Percentiles rank a stretch among this genome's conserved stretches.
Conservation (phyloP, 805 yeast genomes). For the Candida railenensis region DNA sequence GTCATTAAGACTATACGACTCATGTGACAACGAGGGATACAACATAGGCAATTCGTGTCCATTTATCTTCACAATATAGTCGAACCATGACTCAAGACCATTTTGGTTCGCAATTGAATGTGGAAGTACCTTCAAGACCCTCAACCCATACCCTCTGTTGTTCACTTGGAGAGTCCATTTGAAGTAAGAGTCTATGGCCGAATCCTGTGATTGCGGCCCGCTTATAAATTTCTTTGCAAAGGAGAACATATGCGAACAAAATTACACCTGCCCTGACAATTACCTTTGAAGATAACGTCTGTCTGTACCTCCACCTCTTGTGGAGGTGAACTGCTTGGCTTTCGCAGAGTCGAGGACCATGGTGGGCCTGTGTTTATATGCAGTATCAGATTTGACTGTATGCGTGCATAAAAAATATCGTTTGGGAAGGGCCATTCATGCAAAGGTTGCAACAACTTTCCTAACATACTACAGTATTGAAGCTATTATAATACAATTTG, state of each 20-base stretch:
- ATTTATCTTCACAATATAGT: conserved; percentile 77
- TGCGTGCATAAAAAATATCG: neutral
- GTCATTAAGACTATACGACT: conserved; percentile 34
- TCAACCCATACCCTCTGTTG: conserved; percentile 41
- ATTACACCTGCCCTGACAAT: too few relatives aligned
- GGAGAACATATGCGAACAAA: conserved; percentile 31
- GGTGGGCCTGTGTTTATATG: too few relatives aligned
- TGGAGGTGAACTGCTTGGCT: too few relatives aligned
- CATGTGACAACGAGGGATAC: conserved; percentile 25
- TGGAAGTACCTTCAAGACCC: conserved; percentile 38
- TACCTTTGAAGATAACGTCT: too few relatives aligned
- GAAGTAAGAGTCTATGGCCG: conserved; percentile 33
- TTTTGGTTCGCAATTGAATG: conserved; percentile 31
- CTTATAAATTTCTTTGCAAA: conserved; percentile 44
- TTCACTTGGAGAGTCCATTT: conserved; percentile 28
- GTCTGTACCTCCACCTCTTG: too few relatives aligned
- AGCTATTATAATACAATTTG: too few relatives aligned
- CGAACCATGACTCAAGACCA: conserved; percentile 80
- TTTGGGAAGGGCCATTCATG: neutral
- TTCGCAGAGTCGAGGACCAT: too few relatives aligned
- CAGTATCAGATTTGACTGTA: too few relatives aligned
- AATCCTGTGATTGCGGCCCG: conserved; percentile 11
- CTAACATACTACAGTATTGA: neutral
- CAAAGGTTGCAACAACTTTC: neutral
- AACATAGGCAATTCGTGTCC: conserved; percentile 58